Conservation (phyloP, 2,329 filamentous ascomycete species). For the Cladosporium halotolerans region DNA sequence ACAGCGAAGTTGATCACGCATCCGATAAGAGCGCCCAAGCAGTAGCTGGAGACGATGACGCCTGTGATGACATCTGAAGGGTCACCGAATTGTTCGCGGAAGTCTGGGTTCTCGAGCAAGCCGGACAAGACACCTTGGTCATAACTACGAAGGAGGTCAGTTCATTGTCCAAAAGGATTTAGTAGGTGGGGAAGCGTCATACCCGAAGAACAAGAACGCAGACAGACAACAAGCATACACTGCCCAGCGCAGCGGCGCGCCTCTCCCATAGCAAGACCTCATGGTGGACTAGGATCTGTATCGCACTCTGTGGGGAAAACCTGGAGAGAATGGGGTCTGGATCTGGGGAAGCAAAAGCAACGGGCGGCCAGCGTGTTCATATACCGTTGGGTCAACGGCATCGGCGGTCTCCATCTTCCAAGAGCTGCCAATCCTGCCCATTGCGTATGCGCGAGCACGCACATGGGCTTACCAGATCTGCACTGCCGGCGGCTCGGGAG, state of each 20-base stretch:
- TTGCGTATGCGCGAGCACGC: constrained; percentile 1
- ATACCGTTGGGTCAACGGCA: background rate
- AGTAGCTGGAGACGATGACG: constrained; percentile 34
- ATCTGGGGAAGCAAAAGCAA: background rate
- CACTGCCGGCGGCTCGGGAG: constrained; percentile 1
- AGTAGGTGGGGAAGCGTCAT: background rate
- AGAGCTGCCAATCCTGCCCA: background rate
- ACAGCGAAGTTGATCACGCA: constrained; percentile 31
- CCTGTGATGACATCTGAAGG: constrained; percentile 16
- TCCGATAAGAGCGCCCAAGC: constrained; percentile 30
- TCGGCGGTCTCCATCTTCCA: background rate
- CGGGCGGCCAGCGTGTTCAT: background rate
- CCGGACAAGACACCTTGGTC: constrained; percentile 18
- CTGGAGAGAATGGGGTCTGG: background rate
- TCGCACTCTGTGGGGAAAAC: background rate
- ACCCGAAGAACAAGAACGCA: constrained; percentile 19
- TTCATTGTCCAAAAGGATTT: background rate
- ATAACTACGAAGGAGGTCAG: constrained; percentile 4
- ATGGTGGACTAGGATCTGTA: background rate
- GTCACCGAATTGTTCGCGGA: constrained; percentile 17
- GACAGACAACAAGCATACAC: constrained; percentile 17
- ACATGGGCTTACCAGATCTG: constrained; percentile 7
- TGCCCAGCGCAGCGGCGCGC: constrained; percentile 15
- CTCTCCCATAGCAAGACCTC: constrained; percentile 15
- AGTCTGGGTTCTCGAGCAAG: constrained; percentile 18